Percentiles rank a stretch among this genome's conserved stretches.
These are phyloP conservation scores for Cryptococcus sp. DNA, from an alignment of 1,284 basidiomycete genomes.

Conservation along the genomic window DNA sequence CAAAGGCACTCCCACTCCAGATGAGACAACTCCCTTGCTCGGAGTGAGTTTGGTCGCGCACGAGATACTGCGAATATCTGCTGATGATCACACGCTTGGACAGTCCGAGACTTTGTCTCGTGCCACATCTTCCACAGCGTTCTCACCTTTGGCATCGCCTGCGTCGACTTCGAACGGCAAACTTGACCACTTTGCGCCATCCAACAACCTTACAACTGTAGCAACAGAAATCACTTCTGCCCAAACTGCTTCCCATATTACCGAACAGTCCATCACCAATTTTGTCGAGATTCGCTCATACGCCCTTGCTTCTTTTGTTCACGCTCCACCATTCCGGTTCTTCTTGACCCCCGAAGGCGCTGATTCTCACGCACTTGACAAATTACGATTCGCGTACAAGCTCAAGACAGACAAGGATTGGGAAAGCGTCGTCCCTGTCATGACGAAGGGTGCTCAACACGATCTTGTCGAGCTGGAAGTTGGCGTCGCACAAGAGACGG, in stretches of 20 bases:
- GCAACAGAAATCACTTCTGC: background rate
- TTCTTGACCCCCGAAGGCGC: conserved; percentile 11
- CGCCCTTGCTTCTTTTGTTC: conserved; percentile 13
- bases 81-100: background rate
- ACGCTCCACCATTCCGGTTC: conserved; percentile 14
- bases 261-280: conserved; percentile 3
- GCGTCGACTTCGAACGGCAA: background rate
- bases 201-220: background rate
- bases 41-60: conserved; percentile 8
- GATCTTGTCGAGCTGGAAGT: conserved; percentile 6
- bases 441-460: background rate
- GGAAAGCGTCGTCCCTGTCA: conserved; percentile 4
- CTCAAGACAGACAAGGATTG: conserved; percentile 5
- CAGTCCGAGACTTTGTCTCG: conserved; percentile 15
- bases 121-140: conserved; percentile 15
- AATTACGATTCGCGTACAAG: conserved; percentile 7
- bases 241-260: no score
- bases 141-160: conserved; percentile 11
- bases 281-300: conserved; percentile 17
- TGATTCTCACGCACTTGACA: background rate
- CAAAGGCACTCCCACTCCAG: background rate
- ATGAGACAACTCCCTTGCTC: conserved; percentile 22
- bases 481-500: background rate
- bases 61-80: background rate
- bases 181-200: background rate